A percentile compares a stretch with the other conserved stretches of the same genome.
Evolutionary conservation across 495 filamentous ascomycete species (phyloP).

Genomic region (Pyronema omphalodes): DNA sequence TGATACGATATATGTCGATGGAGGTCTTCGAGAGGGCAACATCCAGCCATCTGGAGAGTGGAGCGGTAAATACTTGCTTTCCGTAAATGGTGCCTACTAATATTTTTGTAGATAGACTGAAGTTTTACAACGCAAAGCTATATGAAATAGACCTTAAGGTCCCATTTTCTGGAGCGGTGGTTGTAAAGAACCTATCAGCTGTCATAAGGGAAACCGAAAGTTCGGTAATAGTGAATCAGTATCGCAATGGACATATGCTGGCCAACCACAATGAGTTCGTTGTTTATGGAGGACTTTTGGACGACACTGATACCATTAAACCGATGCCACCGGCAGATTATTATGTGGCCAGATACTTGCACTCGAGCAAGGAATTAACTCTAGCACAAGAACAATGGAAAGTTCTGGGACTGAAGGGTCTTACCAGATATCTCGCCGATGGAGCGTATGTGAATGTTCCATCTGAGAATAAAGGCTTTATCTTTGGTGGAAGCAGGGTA

Average conservation of each 20-base stretch:
- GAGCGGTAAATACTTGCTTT: background rate
- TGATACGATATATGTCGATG: slow-evolving; percentile 52
- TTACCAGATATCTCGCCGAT: slow-evolving; percentile 46
- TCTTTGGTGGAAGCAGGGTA: slow-evolving; percentile 39
- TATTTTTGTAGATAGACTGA: slow-evolving; percentile 14
- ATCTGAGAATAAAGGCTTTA: slow-evolving; percentile 55
- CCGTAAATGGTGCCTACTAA: background rate
- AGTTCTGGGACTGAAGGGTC: slow-evolving; percentile 14
- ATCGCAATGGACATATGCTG: slow-evolving; percentile 47
- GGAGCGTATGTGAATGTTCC: slow-evolving; percentile 46
- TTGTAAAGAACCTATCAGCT: slow-evolving; percentile 28
- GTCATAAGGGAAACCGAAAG: slow-evolving; percentile 7
- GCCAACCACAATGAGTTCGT: slow-evolving; percentile 44
- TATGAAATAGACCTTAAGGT: slow-evolving; percentile 40
- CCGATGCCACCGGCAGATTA: slow-evolving; percentile 24
- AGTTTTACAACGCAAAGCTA: slow-evolving; percentile 30
- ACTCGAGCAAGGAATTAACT: slow-evolving; percentile 25
- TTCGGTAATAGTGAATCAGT: slow-evolving; percentile 28
- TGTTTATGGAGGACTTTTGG: slow-evolving; percentile 32
- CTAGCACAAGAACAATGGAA: slow-evolving; percentile 11
- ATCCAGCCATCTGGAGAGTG: background rate
- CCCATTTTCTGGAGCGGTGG: slow-evolving; percentile 33
- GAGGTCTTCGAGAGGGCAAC: slow-evolving; percentile 27
- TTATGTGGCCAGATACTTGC: slow-evolving; percentile 33
- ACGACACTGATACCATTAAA: slow-evolving; percentile 4